phyloP scores from a whole-genome alignment of 2,329 filamentous ascomycete species.

The Ilyonectria destructans region DNA sequence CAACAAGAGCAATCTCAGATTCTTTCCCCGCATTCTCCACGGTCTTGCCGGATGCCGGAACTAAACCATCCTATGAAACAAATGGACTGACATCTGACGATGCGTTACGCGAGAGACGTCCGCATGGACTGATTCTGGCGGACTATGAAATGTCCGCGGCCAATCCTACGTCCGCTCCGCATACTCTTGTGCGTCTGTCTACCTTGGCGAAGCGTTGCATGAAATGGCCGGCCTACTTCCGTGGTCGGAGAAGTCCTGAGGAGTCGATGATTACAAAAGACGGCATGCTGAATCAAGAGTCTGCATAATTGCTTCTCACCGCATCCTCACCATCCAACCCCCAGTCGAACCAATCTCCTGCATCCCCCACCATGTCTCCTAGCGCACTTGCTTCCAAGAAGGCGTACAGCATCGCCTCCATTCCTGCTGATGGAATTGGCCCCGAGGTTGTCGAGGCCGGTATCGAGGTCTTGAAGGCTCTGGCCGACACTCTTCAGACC shows the following conservation, averaged over 20 bases:
- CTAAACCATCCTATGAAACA: neutral
- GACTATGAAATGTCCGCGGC: slow-evolving; percentile 38
- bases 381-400: slow-evolving; percentile 46
- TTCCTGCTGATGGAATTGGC: slow-evolving; percentile 77
- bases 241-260: slow-evolving; percentile 9
- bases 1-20: neutral
- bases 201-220: slow-evolving; percentile 29
- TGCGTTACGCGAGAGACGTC: neutral
- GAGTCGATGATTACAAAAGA: slow-evolving; percentile 36
- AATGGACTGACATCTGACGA: slow-evolving; percentile 19
- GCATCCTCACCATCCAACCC: slow-evolving; percentile 3
- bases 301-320: slow-evolving; percentile 22
- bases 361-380: slow-evolving; percentile 44
- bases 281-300: slow-evolving; percentile 15
- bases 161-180: slow-evolving; percentile 30
- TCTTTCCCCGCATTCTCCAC: neutral
- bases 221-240: slow-evolving; percentile 33
- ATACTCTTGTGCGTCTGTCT: slow-evolving; percentile 9
- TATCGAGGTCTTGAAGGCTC: slow-evolving; percentile 72
- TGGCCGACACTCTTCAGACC: slow-evolving; percentile 66
- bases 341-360: neutral
- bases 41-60: neutral
- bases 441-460: slow-evolving; percentile 74
- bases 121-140: slow-evolving; percentile 15
- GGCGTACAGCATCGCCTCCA: slow-evolving; percentile 70